A percentile compares a stretch with the other conserved stretches of the same genome.
These are phyloP conservation scores for Sechiopsis laciniata DNA, from an alignment of 306 rosid species.

Conservation along the genomic window DNA sequence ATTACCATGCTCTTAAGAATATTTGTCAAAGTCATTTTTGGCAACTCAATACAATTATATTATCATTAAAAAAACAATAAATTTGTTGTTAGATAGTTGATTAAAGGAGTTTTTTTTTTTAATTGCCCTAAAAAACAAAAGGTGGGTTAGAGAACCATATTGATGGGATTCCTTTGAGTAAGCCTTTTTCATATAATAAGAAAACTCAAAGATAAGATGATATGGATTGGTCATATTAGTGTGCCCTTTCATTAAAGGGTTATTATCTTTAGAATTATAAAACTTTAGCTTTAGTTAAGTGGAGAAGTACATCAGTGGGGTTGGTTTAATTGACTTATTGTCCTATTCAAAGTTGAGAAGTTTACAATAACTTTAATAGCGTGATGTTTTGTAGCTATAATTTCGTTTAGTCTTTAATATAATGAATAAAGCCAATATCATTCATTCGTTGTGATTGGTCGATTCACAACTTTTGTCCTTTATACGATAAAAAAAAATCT, in stretches of 20 bases:
- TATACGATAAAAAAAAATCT: no score
- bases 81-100: not conserved
- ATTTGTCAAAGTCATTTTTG: not conserved
- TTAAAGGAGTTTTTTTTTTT: not conserved
- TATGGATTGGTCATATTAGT: not conserved
- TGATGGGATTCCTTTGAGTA: constrained; percentile 4
- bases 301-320: constrained; percentile 2
- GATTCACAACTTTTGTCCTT: no score
- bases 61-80: not conserved
- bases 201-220: not conserved
- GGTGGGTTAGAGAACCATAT: no score
- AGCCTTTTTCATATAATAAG: not conserved
- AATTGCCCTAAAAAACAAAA: no score
- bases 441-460: not conserved
- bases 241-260: not conserved
- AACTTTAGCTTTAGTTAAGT: not conserved
- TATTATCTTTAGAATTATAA: not conserved
- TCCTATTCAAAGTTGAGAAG: not conserved
- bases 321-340: constrained; percentile 13
- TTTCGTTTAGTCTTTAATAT: not conserved
- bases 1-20: constrained; percentile 21
- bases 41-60: constrained; percentile 8
- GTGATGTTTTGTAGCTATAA: not conserved
- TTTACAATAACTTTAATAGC: not conserved
- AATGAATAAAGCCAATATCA: not conserved